phyloP scores from a whole-genome alignment of 164 flowering plant genomes.

The Macadamia tetraphylla region DNA sequence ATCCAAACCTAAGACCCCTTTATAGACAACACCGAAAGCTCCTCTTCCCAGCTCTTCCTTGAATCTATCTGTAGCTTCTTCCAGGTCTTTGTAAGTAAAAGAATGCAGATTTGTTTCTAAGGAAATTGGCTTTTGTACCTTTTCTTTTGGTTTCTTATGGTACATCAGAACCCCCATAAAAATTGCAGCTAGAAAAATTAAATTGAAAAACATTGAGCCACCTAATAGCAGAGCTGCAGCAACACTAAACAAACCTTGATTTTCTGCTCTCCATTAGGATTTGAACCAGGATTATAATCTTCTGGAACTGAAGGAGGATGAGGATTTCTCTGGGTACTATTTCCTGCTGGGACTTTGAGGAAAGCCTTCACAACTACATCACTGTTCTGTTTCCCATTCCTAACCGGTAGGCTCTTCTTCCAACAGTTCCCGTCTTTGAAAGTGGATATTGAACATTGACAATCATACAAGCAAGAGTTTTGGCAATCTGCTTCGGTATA shows the following conservation, averaged over 20 bases:
- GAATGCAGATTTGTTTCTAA: background rate
- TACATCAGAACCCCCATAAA: background rate
- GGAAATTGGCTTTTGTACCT: background rate
- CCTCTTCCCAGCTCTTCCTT: background rate
- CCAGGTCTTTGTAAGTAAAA: no score
- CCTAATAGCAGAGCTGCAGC: background rate
- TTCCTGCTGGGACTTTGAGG: no score
- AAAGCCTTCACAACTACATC: no score
- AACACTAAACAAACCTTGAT: background rate
- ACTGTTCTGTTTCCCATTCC: slow-evolving; percentile 12
- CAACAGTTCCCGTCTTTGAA: slow-evolving; percentile 9
- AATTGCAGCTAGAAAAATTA: background rate
- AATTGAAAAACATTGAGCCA: background rate
- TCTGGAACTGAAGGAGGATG: no score
- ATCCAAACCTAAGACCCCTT: background rate
- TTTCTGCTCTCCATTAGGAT: background rate
- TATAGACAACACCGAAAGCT: background rate
- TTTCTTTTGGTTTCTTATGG: background rate
- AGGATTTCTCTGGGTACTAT: no score
- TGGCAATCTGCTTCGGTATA: background rate
- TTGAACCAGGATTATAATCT: slow-evolving; percentile 3
- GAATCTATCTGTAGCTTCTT: background rate
- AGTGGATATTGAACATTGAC: slow-evolving; percentile 5
- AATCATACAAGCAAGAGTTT: slow-evolving; percentile 7
- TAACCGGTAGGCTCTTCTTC: slow-evolving; percentile 14